phyloP scores from a whole-genome alignment of 169 alveolate genomes.

The Cryptosporidium sp. region DNA sequence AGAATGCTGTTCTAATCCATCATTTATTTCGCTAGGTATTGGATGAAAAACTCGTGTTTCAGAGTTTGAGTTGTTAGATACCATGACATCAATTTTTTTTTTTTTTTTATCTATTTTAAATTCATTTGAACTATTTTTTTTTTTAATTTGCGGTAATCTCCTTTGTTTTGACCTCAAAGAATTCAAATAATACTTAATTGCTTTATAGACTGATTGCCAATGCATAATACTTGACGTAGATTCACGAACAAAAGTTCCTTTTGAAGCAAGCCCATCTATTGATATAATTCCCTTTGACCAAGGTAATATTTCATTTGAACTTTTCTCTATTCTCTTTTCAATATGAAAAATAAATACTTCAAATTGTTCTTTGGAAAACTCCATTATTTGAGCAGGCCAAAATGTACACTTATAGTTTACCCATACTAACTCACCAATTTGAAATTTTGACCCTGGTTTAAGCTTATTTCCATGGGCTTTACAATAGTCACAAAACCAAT shows the following conservation, averaged over 20 bases:
- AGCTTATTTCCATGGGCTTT: not conserved
- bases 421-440: slow-evolving; percentile 72
- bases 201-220: slow-evolving; percentile 67
- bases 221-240: slow-evolving; percentile 29
- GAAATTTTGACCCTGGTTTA: slow-evolving; percentile 37
- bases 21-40: slow-evolving; percentile 13
- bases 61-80: not conserved
- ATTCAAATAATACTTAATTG: slow-evolving; percentile 29
- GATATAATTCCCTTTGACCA: slow-evolving; percentile 58
- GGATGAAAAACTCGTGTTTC: slow-evolving; percentile 23
- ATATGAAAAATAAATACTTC: slow-evolving; percentile 50
- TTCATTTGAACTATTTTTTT: not conserved
- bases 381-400: slow-evolving; percentile 70
- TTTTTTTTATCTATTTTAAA: not conserved
- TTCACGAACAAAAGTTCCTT: slow-evolving; percentile 54
- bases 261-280: slow-evolving; percentile 66
- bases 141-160: slow-evolving; percentile 25
- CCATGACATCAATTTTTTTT: not conserved
- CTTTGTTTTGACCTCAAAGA: slow-evolving; percentile 50
- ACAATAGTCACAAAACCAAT: slow-evolving; percentile 71
- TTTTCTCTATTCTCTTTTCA: slow-evolving; percentile 30
- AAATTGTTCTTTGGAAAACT: slow-evolving; percentile 10
- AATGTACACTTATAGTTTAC: slow-evolving; percentile 16
- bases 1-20: not conserved
- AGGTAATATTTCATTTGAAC: slow-evolving; percentile 21